Evolutionary conservation across 2,329 filamentous ascomycete species (phyloP).

Genomic region (Metarhizium sp.): DNA sequence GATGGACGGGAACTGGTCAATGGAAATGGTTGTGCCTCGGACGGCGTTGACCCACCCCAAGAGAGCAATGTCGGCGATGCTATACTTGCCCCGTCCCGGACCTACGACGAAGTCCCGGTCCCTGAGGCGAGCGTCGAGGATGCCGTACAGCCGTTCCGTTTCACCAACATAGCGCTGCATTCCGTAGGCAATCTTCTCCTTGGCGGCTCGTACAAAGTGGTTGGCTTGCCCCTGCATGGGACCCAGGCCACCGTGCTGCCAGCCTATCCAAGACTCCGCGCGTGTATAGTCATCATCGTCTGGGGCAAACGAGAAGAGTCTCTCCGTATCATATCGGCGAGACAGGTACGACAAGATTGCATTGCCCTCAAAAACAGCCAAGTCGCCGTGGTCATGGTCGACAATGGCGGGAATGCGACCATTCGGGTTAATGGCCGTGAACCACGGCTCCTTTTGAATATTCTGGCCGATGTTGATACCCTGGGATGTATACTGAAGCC

Average conservation of each 20-base stretch:
- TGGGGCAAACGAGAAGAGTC: conserved; percentile 24
- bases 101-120: conserved; percentile 45
- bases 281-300: conserved; percentile 29
- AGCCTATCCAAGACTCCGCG: conserved; percentile 46
- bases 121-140: conserved; percentile 57
- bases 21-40: conserved; percentile 30
- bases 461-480: conserved; percentile 50
- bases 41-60: conserved; percentile 57
- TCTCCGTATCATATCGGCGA: conserved; percentile 59
- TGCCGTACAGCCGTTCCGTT: conserved; percentile 61
- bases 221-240: conserved; percentile 68
- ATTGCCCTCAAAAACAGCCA: conserved; percentile 64
- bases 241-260: conserved; percentile 67
- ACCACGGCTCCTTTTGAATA: conserved; percentile 60
- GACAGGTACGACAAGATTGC: conserved; percentile 67
- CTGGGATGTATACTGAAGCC: conserved; percentile 49
- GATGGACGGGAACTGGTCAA: conserved; percentile 57
- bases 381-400: conserved; percentile 52
- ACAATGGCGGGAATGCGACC: conserved; percentile 57
- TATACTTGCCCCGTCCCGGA: conserved; percentile 37
- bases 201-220: conserved; percentile 60
- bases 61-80: conserved; percentile 63
- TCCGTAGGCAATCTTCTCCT: conserved; percentile 61
- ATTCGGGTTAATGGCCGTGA: conserved; percentile 52
- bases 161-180: conserved; percentile 69